Evolutionary conservation across 2,329 filamentous ascomycete species (phyloP).

Genomic region (Ceratocystis colombiana): DNA sequence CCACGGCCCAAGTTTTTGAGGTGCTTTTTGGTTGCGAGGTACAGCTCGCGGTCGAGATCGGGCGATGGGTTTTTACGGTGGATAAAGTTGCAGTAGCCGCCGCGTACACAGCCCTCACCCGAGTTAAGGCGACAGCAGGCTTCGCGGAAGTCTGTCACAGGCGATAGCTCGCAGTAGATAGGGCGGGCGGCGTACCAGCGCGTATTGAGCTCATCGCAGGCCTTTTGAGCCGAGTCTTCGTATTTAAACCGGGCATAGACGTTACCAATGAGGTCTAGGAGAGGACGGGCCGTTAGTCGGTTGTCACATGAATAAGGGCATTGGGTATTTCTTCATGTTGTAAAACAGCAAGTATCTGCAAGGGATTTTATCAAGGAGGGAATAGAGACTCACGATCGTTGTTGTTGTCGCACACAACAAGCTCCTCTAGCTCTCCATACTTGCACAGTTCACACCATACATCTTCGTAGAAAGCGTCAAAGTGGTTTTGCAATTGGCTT

Average conservation of each 20-base stretch:
- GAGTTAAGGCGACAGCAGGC: constrained; percentile 91
- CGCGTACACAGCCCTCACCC: constrained; percentile 89
- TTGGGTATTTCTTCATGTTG: background rate
- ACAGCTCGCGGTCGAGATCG: constrained; percentile 80
- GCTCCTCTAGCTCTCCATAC: constrained; percentile 93
- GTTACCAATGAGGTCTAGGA: constrained; percentile 82
- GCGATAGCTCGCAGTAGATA: constrained; percentile 95
- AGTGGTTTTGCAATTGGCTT: constrained; percentile 95
- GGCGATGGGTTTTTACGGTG: constrained; percentile 88
- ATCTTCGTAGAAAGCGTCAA: constrained; percentile 99
- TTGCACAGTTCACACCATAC: constrained; percentile 99
- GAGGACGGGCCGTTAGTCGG: constrained; percentile 28
- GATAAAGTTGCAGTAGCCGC: constrained; percentile 99
- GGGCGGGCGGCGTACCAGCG: constrained; percentile 95
- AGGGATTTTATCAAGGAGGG: too few species aligned
- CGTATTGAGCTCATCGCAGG: constrained; percentile 86
- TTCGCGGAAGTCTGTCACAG: constrained; percentile 96
- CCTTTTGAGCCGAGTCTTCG: constrained; percentile 87
- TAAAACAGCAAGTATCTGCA: background rate
- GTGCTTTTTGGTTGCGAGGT: constrained; percentile 93
- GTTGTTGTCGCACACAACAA: constrained; percentile 98
- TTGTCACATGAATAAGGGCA: too few species aligned
- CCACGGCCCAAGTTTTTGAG: constrained; percentile 74
- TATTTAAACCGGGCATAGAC: constrained; percentile 99
- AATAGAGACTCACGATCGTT: constrained; percentile 69